Conservation (phyloP, 805 yeast genomes). For the Kuraishia borneana region DNA sequence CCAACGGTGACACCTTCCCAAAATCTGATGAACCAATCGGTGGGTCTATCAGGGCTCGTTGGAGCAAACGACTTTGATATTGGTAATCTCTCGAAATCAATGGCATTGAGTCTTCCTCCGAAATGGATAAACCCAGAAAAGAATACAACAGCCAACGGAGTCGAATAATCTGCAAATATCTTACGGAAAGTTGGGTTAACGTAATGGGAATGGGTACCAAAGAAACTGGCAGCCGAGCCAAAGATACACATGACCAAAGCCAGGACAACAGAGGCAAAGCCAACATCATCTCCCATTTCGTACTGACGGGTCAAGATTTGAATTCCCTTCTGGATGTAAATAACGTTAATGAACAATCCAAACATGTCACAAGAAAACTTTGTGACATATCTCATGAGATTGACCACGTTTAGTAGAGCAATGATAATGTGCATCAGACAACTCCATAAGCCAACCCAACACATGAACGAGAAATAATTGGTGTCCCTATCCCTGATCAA, state of each 20-base stretch:
- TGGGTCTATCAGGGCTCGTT: conserved; percentile 37
- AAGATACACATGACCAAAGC: conserved; percentile 67
- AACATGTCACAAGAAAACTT: conserved; percentile 84
- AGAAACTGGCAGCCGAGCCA: conserved; percentile 50
- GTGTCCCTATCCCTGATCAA: conserved; percentile 44
- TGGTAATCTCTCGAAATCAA: conserved; percentile 53
- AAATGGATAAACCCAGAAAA: conserved; percentile 92
- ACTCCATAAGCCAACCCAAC: conserved; percentile 91
- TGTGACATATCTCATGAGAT: conserved; percentile 60
- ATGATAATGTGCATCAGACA: conserved; percentile 69
- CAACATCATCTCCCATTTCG: conserved; percentile 25
- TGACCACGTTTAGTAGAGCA: conserved; percentile 59
- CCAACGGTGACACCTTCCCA: conserved; percentile 60
- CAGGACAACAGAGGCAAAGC: conserved; percentile 66
- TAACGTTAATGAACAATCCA: conserved; percentile 82
- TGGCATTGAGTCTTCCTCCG: conserved; percentile 59
- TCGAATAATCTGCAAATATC: conserved; percentile 75
- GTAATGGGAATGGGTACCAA: conserved; percentile 54
- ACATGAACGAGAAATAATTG: conserved; percentile 79
- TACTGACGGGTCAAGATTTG: conserved; percentile 74
- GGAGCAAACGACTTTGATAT: conserved; percentile 68
- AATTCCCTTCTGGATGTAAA: conserved; percentile 84
- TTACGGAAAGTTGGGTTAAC: conserved; percentile 52
- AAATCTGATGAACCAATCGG: conserved; percentile 72
- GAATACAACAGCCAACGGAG: conserved; percentile 74